Evolutionary conservation across 2,329 filamentous ascomycete species (phyloP).

Genomic region (Colletotrichum chrysophilum): DNA sequence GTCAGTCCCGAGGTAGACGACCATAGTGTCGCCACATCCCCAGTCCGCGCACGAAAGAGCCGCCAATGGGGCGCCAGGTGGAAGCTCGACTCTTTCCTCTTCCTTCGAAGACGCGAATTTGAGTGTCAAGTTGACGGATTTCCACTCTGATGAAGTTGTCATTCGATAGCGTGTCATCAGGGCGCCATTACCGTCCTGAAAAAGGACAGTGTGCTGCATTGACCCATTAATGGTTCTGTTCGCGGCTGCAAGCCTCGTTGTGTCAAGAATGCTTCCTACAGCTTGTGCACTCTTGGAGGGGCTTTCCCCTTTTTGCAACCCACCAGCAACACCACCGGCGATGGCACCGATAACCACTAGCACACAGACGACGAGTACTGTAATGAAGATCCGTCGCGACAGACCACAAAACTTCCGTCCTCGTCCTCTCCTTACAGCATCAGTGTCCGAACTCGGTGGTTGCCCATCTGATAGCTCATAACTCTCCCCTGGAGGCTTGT

Average conservation of each 20-base stretch:
- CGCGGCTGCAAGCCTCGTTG: neutral
- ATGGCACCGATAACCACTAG: neutral
- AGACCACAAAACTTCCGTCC: neutral
- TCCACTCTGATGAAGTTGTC: neutral
- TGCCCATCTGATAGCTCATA: neutral
- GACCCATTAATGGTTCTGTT: neutral
- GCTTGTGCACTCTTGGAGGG: neutral
- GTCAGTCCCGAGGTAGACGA: neutral
- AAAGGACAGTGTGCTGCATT: neutral
- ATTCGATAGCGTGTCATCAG: neutral
- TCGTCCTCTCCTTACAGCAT: rapidly evolving
- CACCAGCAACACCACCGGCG: neutral
- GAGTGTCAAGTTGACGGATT: neutral
- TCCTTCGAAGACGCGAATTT: neutral
- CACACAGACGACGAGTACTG: neutral
- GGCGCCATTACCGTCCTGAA: neutral
- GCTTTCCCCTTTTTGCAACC: neutral
- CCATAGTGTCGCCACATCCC: neutral
- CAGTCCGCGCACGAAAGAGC: neutral
- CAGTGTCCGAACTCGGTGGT: neutral
- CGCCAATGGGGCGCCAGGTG: neutral
- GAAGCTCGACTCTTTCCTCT: neutral
- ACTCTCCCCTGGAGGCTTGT: neutral
- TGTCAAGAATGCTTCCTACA: neutral
- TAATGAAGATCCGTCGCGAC: neutral